phyloP scores from a whole-genome alignment of 805 yeast genomes.

The Wickerhamiella vanderwaltii region DNA sequence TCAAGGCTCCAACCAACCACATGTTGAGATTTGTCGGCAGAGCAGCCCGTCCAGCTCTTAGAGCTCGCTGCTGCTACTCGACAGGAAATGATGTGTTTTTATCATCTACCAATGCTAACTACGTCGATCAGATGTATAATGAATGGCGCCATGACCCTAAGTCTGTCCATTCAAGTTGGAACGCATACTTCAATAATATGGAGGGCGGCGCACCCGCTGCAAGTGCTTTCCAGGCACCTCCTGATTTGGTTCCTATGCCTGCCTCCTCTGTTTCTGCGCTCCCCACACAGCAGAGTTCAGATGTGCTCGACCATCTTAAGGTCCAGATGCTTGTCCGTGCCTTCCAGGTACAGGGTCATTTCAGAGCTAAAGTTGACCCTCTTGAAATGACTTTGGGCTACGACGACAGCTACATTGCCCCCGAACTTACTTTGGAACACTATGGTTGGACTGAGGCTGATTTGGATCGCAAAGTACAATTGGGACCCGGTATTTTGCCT shows the following conservation, averaged over 20 bases:
- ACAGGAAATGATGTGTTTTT: constrained; percentile 54
- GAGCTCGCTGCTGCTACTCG: constrained; percentile 15
- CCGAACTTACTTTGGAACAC: constrained; percentile 81
- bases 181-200: constrained; percentile 83
- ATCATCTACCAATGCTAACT: constrained; percentile 73
- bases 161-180: constrained; percentile 93
- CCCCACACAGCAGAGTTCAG: constrained; percentile 26
- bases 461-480: constrained; percentile 64
- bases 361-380: constrained; percentile 93
- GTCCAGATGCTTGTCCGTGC: constrained; percentile 96
- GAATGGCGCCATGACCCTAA: constrained; percentile 87
- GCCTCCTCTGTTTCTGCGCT: constrained; percentile 36
- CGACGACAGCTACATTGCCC: constrained; percentile 43
- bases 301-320: constrained; percentile 58
- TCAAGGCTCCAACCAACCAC: constrained; percentile 7
- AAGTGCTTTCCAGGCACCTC: constrained; percentile 80
- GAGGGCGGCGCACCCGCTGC: constrained; percentile 57
- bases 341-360: constrained; percentile 97
- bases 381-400: constrained; percentile 78
- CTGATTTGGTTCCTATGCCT: constrained; percentile 64
- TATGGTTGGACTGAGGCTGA: constrained; percentile 86
- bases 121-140: constrained; percentile 94
- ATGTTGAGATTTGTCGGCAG: constrained; percentile 10
- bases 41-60: constrained; percentile 7
- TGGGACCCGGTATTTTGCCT: constrained; percentile 97